Base-by-base conservation (phyloP, 2,329 filamentous ascomycete species). In the Colletotrichum godetiae region DNA sequence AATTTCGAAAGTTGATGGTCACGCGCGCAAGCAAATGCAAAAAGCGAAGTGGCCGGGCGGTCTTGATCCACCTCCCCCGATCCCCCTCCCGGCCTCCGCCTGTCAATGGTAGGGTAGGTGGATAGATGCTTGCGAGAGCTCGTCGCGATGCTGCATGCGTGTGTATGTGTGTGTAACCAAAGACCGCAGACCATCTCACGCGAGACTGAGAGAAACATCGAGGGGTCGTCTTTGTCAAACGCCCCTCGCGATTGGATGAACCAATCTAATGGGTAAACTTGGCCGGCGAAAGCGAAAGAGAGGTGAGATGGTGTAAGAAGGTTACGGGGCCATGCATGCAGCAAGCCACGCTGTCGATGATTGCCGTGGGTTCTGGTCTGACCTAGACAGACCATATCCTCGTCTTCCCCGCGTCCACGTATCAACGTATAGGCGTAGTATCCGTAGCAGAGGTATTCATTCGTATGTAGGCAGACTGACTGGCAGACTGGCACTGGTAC, bases 311-410 rank as follows among this genome's bases (percentile, higher is more conserved):
- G 11, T n/a, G 53, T 7, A 8, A 49, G 29, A 59, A 46, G 58
- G 33, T 37, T 60, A 60, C 59, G 56, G 53, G 56, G 71, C 67
- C 67, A 70, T 19, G 67, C 67, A 37, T 58, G 49, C 33, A 58
- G 71, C 71, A 73, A 73, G 67, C 71, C 67, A 66, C 67, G 24
- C 63, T 67, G 59, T 67, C 53, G 56, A 64, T 73, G 71, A 73
- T 66, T 66, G 71, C 67, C 56, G 60, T 70, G 60, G 35, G 65
- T 73, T 61, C 64, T 59, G 37, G 58, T 29, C 42, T 35, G 58
- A n/a, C 58, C 64, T 59, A 37, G 57, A 27, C 42, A 27, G 58
- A n/a, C 58, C 65, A 64, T 13, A 37, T 66, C 49, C 58, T 57
- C 57, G 67, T 65, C 42, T 60, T 29, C 29, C 42, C 42, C 42